Evolutionary conservation across 164 flowering plant species (phyloP), one percentile per base, ranked within the genome.

Genomic region (Warburgia ugandensis): DNA sequence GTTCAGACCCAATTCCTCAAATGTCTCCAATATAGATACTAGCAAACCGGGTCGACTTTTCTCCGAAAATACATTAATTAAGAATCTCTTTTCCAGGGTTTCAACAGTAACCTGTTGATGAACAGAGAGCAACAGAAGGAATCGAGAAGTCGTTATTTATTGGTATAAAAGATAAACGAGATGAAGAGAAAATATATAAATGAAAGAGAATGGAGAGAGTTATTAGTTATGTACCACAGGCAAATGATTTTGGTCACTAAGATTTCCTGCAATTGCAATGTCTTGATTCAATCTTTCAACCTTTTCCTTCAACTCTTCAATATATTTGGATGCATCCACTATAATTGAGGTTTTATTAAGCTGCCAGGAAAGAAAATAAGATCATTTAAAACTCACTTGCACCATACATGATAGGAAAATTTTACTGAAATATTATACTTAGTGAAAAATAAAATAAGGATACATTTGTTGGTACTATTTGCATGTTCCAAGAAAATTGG

Each of bases 271-370:
- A 11, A 65, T 29, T 30, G 71, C 62, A 23, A 81, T 70, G 29
- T 89, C 90, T 66, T 72, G 75, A 60, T 85, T 81, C 45, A 85
- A 57, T 37, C 56, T 75, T 45, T 89, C 87, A 5, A 89, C 90
- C 61, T 86, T 89, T 29, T 76, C 64, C 57, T 86, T 89, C 48
- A 89, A 63, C 50, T 84, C 88, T 63, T 72, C 64, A 14, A 89
- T 89, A 33, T 86, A 86, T 65, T 79, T 83, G 23, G 95, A 71
- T 30, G 97, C 97, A 51, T 89, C 95, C 1, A 73, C 59, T 19
- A 89, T 76, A 66, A 86, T 86, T 20, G 97, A 80, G 53, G 79
- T 67, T 19, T 78, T 63, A 51, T 67, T 76, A 22, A 67, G 51
- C 97, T 86, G 86, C 55, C 52, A 49, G 17, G 26, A 47, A 6